Evolutionary conservation across 257 asterid species (phyloP).

Genomic region (Solanum bulbocastanum): DNA sequence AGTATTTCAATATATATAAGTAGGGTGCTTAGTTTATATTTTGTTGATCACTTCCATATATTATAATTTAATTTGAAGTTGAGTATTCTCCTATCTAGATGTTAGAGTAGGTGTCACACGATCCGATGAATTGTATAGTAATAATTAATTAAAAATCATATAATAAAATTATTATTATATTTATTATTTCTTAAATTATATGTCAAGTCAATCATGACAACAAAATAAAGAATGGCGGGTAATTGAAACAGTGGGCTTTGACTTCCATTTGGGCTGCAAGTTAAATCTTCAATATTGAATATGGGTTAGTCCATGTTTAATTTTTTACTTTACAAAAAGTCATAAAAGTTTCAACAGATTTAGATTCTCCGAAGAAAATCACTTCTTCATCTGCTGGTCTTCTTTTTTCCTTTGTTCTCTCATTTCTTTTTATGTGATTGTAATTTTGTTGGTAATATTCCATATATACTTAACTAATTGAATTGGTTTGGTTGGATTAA

Average conservation of each 20-base stretch:
- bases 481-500: not conserved
- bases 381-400: not conserved
- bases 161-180: no score
- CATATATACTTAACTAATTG: not conserved
- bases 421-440: no score
- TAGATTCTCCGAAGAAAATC: not conserved
- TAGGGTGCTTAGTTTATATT: not conserved
- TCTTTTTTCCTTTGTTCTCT: not conserved
- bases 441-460: not conserved
- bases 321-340: not conserved
- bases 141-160: no score
- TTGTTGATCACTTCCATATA: not conserved
- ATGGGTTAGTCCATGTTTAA: not conserved
- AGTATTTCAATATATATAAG: not conserved
- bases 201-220: no score
- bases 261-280: not conserved
- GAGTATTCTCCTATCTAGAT: not conserved
- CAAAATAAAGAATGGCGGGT: not conserved
- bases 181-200: no score
- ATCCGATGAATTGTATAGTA: rapidly evolving
- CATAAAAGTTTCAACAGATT: not conserved
- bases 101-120: no score
- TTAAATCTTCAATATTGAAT: not conserved
- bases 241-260: not conserved
- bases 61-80: not conserved